Evolutionary conservation across 768 basidiomycete species (phyloP).

Genomic region (Sporobolomyces roseus): DNA sequence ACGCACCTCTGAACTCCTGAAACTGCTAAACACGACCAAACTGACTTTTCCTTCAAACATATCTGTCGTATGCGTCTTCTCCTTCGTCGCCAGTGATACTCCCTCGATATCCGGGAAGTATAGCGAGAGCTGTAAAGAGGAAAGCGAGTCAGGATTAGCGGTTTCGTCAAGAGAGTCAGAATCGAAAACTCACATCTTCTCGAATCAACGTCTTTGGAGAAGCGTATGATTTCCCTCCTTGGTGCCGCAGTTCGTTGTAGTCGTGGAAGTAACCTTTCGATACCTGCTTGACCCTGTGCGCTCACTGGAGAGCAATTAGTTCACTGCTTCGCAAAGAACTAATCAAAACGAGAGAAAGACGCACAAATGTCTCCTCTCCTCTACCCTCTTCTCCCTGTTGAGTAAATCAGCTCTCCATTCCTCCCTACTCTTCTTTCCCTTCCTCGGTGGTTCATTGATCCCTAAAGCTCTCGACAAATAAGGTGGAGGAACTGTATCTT

Average conservation of each 20-base stretch:
- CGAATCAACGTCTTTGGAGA: slow-evolving; percentile 83
- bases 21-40: slow-evolving; percentile 75
- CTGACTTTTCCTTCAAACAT: slow-evolving; percentile 72
- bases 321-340: slow-evolving; percentile 36
- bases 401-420: slow-evolving; percentile 66
- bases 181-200: slow-evolving; percentile 66
- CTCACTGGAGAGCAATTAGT: neutral
- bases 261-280: slow-evolving; percentile 86
- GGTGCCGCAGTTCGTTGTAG: slow-evolving; percentile 67
- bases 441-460: slow-evolving; percentile 64
- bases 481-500: slow-evolving; percentile 36
- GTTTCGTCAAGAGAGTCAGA: neutral
- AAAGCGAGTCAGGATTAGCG: neutral
- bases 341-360: neutral
- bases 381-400: slow-evolving; percentile 65
- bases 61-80: slow-evolving; percentile 67
- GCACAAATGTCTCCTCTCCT: slow-evolving; percentile 58
- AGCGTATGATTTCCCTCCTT: slow-evolving; percentile 93
- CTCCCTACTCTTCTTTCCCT: slow-evolving; percentile 58
- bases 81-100: slow-evolving; percentile 59
- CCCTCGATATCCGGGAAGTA: slow-evolving; percentile 86
- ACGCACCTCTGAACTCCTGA: slow-evolving; percentile 78
- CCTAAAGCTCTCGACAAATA: slow-evolving; percentile 63
- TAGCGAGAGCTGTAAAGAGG: slow-evolving; percentile 67
- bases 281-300: slow-evolving; percentile 59